Conservation (phyloP, 2,329 filamentous ascomycete genomes). For the Cercospora sojina region DNA sequence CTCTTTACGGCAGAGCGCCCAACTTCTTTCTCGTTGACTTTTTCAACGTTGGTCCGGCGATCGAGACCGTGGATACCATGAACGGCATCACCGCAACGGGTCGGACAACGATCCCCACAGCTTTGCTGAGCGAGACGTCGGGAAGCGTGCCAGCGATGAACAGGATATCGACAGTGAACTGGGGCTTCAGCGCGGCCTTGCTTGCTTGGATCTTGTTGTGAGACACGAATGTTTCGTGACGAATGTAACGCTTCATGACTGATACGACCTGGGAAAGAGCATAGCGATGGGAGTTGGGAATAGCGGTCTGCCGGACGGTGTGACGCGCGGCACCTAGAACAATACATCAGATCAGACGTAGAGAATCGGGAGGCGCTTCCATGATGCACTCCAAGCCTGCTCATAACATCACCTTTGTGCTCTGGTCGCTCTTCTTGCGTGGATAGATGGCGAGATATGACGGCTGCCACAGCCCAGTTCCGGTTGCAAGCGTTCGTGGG, state of each 20-base stretch:
- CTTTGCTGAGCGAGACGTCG: slow-evolving; percentile 17
- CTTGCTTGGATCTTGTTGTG: slow-evolving; percentile 21
- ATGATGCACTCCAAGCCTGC: background rate
- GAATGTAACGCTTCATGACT: slow-evolving; percentile 19
- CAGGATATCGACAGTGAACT: slow-evolving; percentile 17
- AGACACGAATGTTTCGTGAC: slow-evolving; percentile 17
- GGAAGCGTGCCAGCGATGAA: slow-evolving; percentile 11
- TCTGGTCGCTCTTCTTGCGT: background rate
- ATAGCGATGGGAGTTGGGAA: slow-evolving; percentile 13
- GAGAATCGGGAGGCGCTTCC: background rate
- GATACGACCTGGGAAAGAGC: slow-evolving; percentile 9
- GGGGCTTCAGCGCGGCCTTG: slow-evolving; percentile 22
- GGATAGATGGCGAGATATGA: background rate
- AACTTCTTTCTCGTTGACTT: slow-evolving; percentile 49
- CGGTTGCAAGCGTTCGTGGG: background rate
- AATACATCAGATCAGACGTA: background rate
- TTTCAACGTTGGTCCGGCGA: slow-evolving; percentile 47
- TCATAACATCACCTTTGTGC: background rate
- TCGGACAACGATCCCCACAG: slow-evolving; percentile 14
- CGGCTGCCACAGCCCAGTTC: background rate
- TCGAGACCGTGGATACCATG: slow-evolving; percentile 42
- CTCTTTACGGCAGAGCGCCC: slow-evolving; percentile 42
- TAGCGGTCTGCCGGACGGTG: background rate
- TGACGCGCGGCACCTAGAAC: background rate
- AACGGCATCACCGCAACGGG: slow-evolving; percentile 37